These are phyloP conservation scores for Microbotryum saponariae DNA, from an alignment of 1,284 basidiomycete genomes.

Conservation along the genomic window DNA sequence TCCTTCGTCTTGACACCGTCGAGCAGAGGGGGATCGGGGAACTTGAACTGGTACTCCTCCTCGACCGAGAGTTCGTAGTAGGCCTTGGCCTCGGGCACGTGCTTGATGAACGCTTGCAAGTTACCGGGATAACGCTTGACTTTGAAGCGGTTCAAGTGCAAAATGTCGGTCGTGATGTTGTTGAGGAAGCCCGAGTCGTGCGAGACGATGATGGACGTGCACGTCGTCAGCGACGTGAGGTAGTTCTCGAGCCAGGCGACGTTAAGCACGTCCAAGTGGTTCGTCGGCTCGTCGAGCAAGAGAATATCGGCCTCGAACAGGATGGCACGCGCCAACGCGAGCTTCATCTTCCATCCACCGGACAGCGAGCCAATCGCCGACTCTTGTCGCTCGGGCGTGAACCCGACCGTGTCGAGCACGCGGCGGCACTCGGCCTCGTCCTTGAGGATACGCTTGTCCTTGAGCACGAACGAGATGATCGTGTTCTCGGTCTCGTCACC, in stretches of 20 bases:
- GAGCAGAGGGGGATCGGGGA: slow-evolving; percentile 87
- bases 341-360: slow-evolving; percentile 99
- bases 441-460: slow-evolving; percentile 76
- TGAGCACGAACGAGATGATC: slow-evolving; percentile 78
- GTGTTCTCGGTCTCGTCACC: slow-evolving; percentile 87
- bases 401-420: slow-evolving; percentile 83
- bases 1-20: slow-evolving; percentile 99
- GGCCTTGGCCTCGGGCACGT: slow-evolving; percentile 93
- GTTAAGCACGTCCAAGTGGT: slow-evolving; percentile 96
- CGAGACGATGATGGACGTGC: slow-evolving; percentile 62
- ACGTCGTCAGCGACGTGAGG: slow-evolving; percentile 75
- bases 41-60: slow-evolving; percentile 95
- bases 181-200: slow-evolving; percentile 99
- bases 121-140: slow-evolving; percentile 95
- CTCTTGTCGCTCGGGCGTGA: slow-evolving; percentile 75
- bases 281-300: slow-evolving; percentile 93
- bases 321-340: slow-evolving; percentile 95
- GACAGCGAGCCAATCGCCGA: slow-evolving; percentile 84
- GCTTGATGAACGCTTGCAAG: slow-evolving; percentile 89
- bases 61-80: slow-evolving; percentile 79
- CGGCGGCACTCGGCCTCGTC: slow-evolving; percentile 62
- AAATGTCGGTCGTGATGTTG: slow-evolving; percentile 96
- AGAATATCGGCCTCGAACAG: slow-evolving; percentile 98
- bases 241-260: slow-evolving; percentile 95
- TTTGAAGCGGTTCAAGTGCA: slow-evolving; percentile 99